A percentile compares a stretch with the other conserved stretches of the same genome.
These are phyloP conservation scores for Mentha longifolia DNA, from an alignment of 257 asterid species.

Conservation along the genomic window DNA sequence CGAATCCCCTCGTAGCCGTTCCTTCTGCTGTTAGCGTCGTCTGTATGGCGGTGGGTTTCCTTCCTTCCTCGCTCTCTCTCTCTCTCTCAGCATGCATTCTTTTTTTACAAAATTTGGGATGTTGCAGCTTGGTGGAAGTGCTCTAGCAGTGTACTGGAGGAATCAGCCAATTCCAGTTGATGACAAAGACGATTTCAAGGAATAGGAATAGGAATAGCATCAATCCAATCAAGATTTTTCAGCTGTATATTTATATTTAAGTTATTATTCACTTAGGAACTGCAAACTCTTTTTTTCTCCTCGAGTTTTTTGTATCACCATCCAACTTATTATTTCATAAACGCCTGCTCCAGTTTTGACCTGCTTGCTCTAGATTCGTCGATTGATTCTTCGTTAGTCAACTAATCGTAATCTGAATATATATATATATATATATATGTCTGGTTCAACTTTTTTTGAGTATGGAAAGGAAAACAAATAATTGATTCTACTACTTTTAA, in stretches of 20 bases:
- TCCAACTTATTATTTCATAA: background rate
- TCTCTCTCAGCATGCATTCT: background rate
- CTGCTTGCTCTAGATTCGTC: background rate
- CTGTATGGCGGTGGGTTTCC: slow-evolving; percentile 87
- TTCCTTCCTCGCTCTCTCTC: background rate
- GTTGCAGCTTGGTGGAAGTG: slow-evolving; percentile 95
- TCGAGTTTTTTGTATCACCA: background rate
- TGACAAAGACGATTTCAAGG: slow-evolving; percentile 98
- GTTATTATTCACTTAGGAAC: background rate
- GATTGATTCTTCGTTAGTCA: background rate
- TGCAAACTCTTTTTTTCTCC: background rate
- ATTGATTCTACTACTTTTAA: too few species aligned
- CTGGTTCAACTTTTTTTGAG: too few species aligned
- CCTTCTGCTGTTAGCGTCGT: slow-evolving; percentile 99
- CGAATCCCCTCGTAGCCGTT: slow-evolving; percentile 93
- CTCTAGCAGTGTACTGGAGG: slow-evolving; percentile 94
- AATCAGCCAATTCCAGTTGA: slow-evolving; percentile 77
- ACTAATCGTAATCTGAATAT: too few species aligned
- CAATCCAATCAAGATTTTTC: background rate
- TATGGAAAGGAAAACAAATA: too few species aligned
- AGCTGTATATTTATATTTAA: too few species aligned
- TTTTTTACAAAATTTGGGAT: background rate
- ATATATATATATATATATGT: too few species aligned
- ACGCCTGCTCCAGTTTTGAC: background rate
- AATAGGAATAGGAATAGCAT: slow-evolving; percentile 42